Evolutionary conservation across 1,139 yeast species (phyloP).

Genomic region (Meyerozyma elateridarum): DNA sequence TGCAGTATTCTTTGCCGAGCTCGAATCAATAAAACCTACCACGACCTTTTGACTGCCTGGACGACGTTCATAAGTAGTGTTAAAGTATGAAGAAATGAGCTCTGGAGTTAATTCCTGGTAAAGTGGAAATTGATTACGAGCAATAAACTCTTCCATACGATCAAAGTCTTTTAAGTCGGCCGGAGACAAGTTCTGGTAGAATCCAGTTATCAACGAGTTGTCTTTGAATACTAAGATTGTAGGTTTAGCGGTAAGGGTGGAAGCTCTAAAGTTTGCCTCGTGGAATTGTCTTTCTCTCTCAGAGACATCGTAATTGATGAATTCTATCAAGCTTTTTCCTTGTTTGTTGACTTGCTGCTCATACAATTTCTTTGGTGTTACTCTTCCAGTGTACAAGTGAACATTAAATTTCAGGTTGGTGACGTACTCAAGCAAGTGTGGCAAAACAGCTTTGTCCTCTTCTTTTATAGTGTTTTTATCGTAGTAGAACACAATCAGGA

Average conservation of each 20-base stretch:
- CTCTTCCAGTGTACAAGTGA: slow-evolving; percentile 45
- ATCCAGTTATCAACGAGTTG: slow-evolving; percentile 44
- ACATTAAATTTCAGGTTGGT: slow-evolving; percentile 53
- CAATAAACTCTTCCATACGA: slow-evolving; percentile 46
- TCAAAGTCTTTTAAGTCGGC: slow-evolving; percentile 53
- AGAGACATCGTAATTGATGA: slow-evolving; percentile 32
- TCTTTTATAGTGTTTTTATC: slow-evolving; percentile 46
- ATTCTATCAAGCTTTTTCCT: slow-evolving; percentile 36
- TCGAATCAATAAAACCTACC: slow-evolving; percentile 48
- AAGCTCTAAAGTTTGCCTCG: slow-evolving; percentile 43
- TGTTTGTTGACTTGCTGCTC: slow-evolving; percentile 37
- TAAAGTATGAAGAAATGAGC: slow-evolving; percentile 32
- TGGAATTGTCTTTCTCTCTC: slow-evolving; percentile 29
- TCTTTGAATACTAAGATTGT: slow-evolving; percentile 58
- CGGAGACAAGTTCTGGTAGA: slow-evolving; percentile 58
- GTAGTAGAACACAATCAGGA: slow-evolving; percentile 51
- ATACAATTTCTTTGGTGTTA: slow-evolving; percentile 31
- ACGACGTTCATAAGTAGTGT: slow-evolving; percentile 18
- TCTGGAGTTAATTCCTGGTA: slow-evolving; percentile 46
- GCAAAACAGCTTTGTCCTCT: slow-evolving; percentile 60
- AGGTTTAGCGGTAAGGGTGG: slow-evolving; percentile 55
- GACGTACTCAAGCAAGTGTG: slow-evolving; percentile 54
- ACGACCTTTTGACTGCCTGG: slow-evolving; percentile 39
- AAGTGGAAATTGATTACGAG: slow-evolving; percentile 44
- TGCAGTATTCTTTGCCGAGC: slow-evolving; percentile 31